Evolutionary conservation across 371 early-diverging fungal genomes (phyloP), one percentile per base, ranked within the genome.

Genomic region (Mucor piriformis): DNA sequence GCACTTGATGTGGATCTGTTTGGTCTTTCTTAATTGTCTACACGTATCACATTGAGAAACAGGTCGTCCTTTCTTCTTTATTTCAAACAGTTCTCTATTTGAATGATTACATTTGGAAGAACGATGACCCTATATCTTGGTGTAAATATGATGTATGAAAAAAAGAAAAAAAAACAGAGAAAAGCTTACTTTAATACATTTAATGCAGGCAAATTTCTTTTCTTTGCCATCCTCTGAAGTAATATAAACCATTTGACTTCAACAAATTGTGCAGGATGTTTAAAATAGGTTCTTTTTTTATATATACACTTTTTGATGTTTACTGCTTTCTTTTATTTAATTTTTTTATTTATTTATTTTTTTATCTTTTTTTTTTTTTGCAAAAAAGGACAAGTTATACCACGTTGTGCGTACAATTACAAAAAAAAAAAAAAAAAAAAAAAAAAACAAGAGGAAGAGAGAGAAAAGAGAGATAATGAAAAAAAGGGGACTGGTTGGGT

Each of bases 1-100:
- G 56, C 93, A 92, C 65, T 88, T 88, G 13, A 86, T 79, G 68
- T 88, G 90, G 20, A 88, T 76, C 59, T 88, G 88, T 53, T 86
- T 84, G 5, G 84, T 85, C 65, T 84, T 87, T 60, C 93, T 74
- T 46, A 88, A 71, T 53, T 87, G 82, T 46, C 88, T 76, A 67
- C 93, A 92, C 52, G 75, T 76, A 32, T 73, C 72, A 63, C 93
- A 92, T 59, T 92, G 93, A 27, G 88, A 84, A 10, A 87, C 77
- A 2, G 93, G 93, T 21, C 93, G 81, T 23, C 93, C 93, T 70
- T 91, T 91, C 69, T 77, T 82, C 54, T 85, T 78, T 18, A 92
- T 86, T 63, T 84, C 86, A 54, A 84, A 69, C 49, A 91, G 74
- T 42, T 79, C 76, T 44, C 93, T 83, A 55, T 87, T 79, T 3